Evolutionary conservation across 1,139 yeast genomes (phyloP).

Genomic region (Yamadazyma dendronema): DNA sequence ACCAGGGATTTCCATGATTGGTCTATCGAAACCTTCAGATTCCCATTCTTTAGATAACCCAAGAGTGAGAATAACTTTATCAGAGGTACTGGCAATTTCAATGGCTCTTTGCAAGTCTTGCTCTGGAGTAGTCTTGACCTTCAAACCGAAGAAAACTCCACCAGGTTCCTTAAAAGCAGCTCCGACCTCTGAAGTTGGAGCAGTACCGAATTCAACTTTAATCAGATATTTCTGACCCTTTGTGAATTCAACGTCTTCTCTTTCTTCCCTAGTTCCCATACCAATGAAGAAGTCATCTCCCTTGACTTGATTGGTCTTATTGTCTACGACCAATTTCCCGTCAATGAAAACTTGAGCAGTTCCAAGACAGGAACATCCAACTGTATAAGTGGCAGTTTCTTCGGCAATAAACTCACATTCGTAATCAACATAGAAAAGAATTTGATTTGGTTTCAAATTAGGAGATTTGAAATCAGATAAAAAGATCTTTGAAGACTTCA

Average conservation of each 20-base stretch:
- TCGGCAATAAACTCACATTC: conserved; percentile 45
- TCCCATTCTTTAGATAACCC: conserved; percentile 42
- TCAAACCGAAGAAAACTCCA: conserved; percentile 32
- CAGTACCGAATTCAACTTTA: conserved; percentile 52
- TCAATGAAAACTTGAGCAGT: conserved; percentile 53
- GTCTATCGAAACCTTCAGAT: conserved; percentile 36
- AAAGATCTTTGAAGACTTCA: conserved; percentile 36
- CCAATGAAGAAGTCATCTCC: conserved; percentile 49
- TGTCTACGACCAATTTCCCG: conserved; percentile 53
- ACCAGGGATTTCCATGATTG: conserved; percentile 44
- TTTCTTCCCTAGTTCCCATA: conserved; percentile 52
- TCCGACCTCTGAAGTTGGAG: conserved; percentile 33
- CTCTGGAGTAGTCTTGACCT: conserved; percentile 20
- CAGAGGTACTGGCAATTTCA: conserved; percentile 28
- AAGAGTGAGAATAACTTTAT: conserved; percentile 42
- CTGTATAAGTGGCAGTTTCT: conserved; percentile 46
- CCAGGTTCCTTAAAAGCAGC: conserved; percentile 26
- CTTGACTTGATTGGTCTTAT: conserved; percentile 48
- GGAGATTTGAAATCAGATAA: conserved; percentile 47
- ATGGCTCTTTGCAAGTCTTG: conserved; percentile 27
- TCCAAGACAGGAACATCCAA: conserved; percentile 53
- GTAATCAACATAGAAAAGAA: conserved; percentile 39
- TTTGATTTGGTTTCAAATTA: conserved; percentile 21
- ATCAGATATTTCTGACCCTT: conserved; percentile 44
- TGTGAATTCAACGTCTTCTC: conserved; percentile 32